These are phyloP conservation scores for Trichoderma orchidacearum DNA, from an alignment of 495 filamentous ascomycete genomes.

Conservation along the genomic window DNA sequence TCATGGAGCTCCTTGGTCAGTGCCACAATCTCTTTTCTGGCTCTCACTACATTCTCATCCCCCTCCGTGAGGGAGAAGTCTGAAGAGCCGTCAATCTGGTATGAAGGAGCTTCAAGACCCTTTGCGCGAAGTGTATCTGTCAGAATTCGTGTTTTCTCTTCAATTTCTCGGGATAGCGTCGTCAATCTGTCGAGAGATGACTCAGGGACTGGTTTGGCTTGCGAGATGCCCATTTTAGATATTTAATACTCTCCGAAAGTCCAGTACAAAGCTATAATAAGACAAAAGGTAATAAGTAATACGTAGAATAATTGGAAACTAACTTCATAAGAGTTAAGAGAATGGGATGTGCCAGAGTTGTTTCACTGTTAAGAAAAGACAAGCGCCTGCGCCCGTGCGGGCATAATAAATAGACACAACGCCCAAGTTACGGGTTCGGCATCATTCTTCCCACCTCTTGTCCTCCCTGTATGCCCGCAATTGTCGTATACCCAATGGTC, in stretches of 20 bases:
- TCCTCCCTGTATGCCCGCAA: no score
- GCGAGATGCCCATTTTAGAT: not conserved
- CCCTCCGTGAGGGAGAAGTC: not conserved
- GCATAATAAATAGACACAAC: no score
- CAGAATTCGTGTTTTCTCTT: not conserved
- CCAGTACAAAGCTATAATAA: not conserved
- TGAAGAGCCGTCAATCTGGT: not conserved
- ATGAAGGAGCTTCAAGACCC: not conserved
- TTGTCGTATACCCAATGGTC: not conserved
- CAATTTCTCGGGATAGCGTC: not conserved
- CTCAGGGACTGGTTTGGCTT: not conserved
- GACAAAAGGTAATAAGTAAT: not conserved
- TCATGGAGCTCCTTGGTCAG: constrained; percentile 22
- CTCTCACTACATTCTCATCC: not conserved
- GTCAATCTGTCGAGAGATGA: not conserved
- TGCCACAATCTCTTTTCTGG: constrained; percentile 20
- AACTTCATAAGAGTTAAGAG: not conserved
- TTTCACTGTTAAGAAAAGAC: no score
- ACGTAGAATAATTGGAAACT: not conserved
- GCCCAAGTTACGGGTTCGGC: no score
- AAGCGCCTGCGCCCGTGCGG: no score
- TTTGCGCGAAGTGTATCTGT: not conserved
- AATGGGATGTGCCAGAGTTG: no score
- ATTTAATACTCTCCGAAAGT: not conserved
- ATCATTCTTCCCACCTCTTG: not conserved